Evolutionary conservation across 2,329 filamentous ascomycete genomes (phyloP), one percentile per base, ranked within the genome.

Genomic region (Aspergillus udagawae): DNA sequence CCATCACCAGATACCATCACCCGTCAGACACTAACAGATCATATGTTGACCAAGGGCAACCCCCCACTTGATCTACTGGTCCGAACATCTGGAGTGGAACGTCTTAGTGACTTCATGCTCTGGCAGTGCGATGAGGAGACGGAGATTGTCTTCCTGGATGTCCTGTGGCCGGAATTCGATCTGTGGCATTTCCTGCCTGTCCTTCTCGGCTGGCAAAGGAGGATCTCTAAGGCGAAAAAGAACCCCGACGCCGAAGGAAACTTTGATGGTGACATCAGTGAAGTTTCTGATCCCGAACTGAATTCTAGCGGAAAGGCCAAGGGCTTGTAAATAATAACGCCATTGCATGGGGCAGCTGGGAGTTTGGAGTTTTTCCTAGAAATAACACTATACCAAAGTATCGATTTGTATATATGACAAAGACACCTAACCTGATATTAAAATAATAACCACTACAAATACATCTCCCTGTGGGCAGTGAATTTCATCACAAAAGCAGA

Each of bases 91-190:
- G 93, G 92, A 28, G 94, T 99, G 14, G 89, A 92, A 73, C 84
- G 94, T 51, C 79, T 99, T 58, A 97, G 92, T 70, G 94, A 99
- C 73, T 99, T 97, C 68, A 94, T 99, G 92, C 86, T 99, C 35
- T 99, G 94, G 94, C 94, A 99, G 75, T 94, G 91, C 67, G 92
- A 97, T 70, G 86, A 96, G 70, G 82, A 93, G 62, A 97, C 94
- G 0, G 89, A 96, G 59, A 89, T 99, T 62, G 91, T 95, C 58
- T 99, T 97, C 71, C 77, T 97, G 56, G 85, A 96, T 67, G 94
- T 91, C 63, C 80, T 96, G 60, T 99, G 94, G 94, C 94, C 94
- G 1, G 91, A 97, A 61, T 97, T 99, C 67, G 92, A 96, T 70
- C 81, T 99, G 4, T 93, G 92, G 86, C 85, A 92, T 58, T 97